A percentile compares a stretch with the other conserved stretches of the same genome.
Conservation (phyloP, 768 basidiomycete species). For the Macrolepiota fuliginosa region DNA sequence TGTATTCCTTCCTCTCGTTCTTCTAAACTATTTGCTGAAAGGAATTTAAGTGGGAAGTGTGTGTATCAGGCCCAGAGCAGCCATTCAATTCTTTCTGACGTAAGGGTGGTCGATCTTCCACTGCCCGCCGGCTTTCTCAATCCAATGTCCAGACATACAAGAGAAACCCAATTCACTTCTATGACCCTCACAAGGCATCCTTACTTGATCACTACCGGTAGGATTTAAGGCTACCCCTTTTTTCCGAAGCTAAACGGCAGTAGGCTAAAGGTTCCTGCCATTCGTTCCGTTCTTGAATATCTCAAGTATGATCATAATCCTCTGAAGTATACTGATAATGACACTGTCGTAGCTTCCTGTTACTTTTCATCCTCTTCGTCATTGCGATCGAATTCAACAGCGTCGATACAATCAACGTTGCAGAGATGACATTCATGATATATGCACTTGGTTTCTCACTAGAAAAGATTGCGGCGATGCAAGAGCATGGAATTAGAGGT, state of each 20-base stretch:
- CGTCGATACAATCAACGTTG: slow-evolving; percentile 53
- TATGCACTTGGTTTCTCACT: slow-evolving; percentile 82
- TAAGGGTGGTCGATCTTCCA: slow-evolving; percentile 28
- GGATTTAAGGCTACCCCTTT: slow-evolving; percentile 15
- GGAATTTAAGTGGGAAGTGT: slow-evolving; percentile 68
- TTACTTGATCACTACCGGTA: slow-evolving; percentile 95
- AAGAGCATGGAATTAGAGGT: slow-evolving; percentile 94
- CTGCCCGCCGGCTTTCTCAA: neutral
- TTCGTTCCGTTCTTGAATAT: slow-evolving; percentile 89
- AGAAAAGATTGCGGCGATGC: slow-evolving; percentile 92
- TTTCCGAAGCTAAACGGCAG: slow-evolving; percentile 2
- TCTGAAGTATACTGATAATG: slow-evolving; percentile 8
- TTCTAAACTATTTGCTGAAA: slow-evolving; percentile 4
- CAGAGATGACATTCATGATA: slow-evolving; percentile 77
- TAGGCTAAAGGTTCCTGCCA: slow-evolving; percentile 89
- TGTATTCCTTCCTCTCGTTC: slow-evolving; percentile 20
- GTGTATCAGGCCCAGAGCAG: slow-evolving; percentile 89
- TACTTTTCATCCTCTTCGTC: slow-evolving; percentile 78
- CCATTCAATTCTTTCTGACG: slow-evolving; percentile 89
- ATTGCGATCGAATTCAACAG: slow-evolving; percentile 76
- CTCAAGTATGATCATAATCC: slow-evolving; percentile 53
- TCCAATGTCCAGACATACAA: slow-evolving; percentile 74
- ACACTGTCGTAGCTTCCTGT: slow-evolving; percentile 55
- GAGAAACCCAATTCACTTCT: slow-evolving; percentile 86
- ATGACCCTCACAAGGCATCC: slow-evolving; percentile 92